Conservation (phyloP, 140 eudicot species). For the Cichorium intybus region DNA sequence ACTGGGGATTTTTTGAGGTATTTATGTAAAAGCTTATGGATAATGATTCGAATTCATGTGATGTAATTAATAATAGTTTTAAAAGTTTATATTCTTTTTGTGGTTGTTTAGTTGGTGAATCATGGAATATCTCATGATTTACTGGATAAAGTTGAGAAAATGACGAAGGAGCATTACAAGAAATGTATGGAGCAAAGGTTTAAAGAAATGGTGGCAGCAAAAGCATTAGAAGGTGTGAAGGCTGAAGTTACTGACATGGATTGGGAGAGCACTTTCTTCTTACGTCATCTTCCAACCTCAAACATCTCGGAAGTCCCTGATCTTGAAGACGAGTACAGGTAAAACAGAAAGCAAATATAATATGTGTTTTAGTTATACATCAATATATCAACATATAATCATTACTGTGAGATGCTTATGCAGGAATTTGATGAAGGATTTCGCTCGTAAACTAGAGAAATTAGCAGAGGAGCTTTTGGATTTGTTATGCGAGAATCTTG, state of each 20-base stretch:
- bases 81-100: background rate
- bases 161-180: too few relatives aligned
- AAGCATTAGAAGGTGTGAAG: too few relatives aligned
- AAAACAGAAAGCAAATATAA: background rate
- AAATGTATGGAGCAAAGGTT: too few relatives aligned
- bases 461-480: conserved; percentile 67
- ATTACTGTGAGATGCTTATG: conserved; percentile 17
- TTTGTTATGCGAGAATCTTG: conserved; percentile 75
- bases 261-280: too few relatives aligned
- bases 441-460: conserved; percentile 57
- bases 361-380: background rate
- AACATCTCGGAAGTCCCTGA: conserved; percentile 47
- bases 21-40: background rate
- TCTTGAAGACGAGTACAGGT: conserved; percentile 59
- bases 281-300: conserved; percentile 39
- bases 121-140: too few relatives aligned
- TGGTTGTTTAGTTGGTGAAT: conserved; percentile 43
- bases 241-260: too few relatives aligned
- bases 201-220: too few relatives aligned
- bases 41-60: background rate
- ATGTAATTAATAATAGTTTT: background rate
- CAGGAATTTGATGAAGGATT: conserved; percentile 66
- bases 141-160: too few relatives aligned
- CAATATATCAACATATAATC: background rate
- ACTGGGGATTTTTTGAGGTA: conserved; percentile 76